These are phyloP conservation scores for Amauroascus verrucosus DNA, from an alignment of 2,329 filamentous ascomycete genomes.

Conservation along the genomic window DNA sequence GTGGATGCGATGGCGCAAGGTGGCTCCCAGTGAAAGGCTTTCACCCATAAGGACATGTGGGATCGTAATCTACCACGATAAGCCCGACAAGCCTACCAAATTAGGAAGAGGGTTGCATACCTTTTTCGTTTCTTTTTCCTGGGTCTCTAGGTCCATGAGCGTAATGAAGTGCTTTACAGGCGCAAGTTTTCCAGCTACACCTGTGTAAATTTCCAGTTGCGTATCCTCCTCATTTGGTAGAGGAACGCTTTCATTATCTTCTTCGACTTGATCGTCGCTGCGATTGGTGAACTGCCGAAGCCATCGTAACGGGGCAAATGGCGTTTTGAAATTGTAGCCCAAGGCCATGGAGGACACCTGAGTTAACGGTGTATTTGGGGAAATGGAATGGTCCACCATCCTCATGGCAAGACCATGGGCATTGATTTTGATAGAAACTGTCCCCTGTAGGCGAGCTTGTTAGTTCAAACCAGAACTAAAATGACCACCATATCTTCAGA, in stretches of 20 bases:
- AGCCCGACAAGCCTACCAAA: background rate
- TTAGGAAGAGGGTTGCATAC: conserved; percentile 18
- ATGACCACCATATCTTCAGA: no score
- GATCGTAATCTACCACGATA: conserved; percentile 22
- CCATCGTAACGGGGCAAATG: conserved; percentile 23
- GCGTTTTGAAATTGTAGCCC: conserved; percentile 28
- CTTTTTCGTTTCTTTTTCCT: conserved; percentile 19
- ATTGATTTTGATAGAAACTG: conserved; percentile 24
- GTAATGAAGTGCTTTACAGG: conserved; percentile 19
- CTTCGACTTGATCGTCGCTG: conserved; percentile 6
- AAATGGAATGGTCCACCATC: conserved; percentile 23
- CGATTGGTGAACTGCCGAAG: conserved; percentile 15
- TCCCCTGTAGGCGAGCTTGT: background rate
- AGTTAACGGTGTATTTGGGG: conserved; percentile 23
- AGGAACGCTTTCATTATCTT: conserved; percentile 9
- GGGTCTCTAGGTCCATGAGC: conserved; percentile 22
- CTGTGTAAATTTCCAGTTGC: conserved; percentile 26
- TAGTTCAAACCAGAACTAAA: background rate
- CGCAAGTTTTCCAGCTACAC: conserved; percentile 25
- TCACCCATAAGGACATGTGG: conserved; percentile 23
- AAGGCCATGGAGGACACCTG: conserved; percentile 23
- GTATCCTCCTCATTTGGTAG: conserved; percentile 16
- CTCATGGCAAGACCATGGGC: conserved; percentile 27
- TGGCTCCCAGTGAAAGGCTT: conserved; percentile 27
- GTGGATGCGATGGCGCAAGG: conserved; percentile 24